Conservation (phyloP, 2,329 filamentous ascomycete genomes). For the Aspergillus tubingensis region DNA sequence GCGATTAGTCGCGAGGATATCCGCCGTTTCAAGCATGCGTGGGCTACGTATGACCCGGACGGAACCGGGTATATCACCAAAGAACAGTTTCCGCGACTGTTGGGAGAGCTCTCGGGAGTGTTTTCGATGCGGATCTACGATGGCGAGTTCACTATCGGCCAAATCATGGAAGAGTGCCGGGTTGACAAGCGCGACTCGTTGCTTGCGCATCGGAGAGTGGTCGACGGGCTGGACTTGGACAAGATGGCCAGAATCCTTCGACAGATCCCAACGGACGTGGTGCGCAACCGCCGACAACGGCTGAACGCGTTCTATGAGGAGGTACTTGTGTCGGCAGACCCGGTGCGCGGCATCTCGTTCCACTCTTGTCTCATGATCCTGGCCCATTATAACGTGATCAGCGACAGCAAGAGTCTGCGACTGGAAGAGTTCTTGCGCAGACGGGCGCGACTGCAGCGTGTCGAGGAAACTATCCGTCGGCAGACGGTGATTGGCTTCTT, state of each 20-base stretch:
- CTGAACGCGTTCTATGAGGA: slow-evolving; percentile 98
- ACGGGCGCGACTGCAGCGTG: slow-evolving; percentile 83
- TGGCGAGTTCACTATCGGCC: slow-evolving; percentile 81
- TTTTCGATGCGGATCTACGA: slow-evolving; percentile 98
- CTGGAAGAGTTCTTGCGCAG: slow-evolving; percentile 93
- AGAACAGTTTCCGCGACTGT: slow-evolving; percentile 80
- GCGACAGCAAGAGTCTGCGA: slow-evolving; percentile 90
- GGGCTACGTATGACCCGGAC: slow-evolving; percentile 90
- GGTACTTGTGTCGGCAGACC: slow-evolving; percentile 88
- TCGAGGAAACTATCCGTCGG: slow-evolving; percentile 90
- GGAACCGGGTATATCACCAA: slow-evolving; percentile 90
- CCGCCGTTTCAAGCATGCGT: slow-evolving; percentile 95
- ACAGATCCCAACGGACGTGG: slow-evolving; percentile 71
- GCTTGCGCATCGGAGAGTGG: slow-evolving; percentile 40
- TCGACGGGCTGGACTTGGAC: slow-evolving; percentile 67
- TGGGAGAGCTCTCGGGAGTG: slow-evolving; percentile 88
- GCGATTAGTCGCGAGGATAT: slow-evolving; percentile 92
- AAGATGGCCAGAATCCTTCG: slow-evolving; percentile 73
- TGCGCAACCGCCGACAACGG: slow-evolving; percentile 72
- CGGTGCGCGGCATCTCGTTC: slow-evolving; percentile 86
- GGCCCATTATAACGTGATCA: slow-evolving; percentile 98
- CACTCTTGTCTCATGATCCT: slow-evolving; percentile 91
- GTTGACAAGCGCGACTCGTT: slow-evolving; percentile 55
- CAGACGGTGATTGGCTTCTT: slow-evolving; percentile 94
- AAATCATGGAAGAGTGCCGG: slow-evolving; percentile 82